phyloP scores from a whole-genome alignment of 306 rosid species.

The Vigna mungo region DNA sequence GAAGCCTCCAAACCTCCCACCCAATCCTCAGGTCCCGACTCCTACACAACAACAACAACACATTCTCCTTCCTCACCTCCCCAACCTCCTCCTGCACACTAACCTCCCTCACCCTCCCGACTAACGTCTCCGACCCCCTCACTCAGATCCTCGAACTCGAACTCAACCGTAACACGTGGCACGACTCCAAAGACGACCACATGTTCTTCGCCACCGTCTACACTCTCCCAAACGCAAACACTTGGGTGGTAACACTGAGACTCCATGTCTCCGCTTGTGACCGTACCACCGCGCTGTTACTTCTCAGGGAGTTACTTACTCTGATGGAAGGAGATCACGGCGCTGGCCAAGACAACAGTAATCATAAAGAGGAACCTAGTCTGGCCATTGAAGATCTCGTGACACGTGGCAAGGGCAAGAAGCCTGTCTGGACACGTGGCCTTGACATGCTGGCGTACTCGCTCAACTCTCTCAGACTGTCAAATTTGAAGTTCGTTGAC shows the following conservation, averaged over 20 bases:
- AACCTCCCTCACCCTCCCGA: background rate
- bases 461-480: constrained; percentile 45
- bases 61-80: constrained; percentile 38
- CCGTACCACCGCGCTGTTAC: constrained; percentile 58
- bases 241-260: constrained; percentile 50
- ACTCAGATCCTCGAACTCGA: constrained; percentile 59
- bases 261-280: constrained; percentile 65
- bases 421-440: constrained; percentile 53
- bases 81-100: constrained; percentile 25
- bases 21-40: constrained; percentile 56
- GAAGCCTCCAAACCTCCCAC: constrained; percentile 57
- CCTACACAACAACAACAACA: background rate
- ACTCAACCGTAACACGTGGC: constrained; percentile 57
- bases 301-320: constrained; percentile 51
- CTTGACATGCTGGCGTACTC: constrained; percentile 61
- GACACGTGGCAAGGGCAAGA: constrained; percentile 47
- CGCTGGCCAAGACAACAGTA: too few relatives aligned
- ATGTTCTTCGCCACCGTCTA: constrained; percentile 53
- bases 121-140: constrained; percentile 43
- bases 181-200: background rate
- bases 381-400: constrained; percentile 60
- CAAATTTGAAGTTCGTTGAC: constrained; percentile 61
- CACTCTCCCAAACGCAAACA: background rate
- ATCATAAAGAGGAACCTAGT: background rate
- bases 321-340: constrained; percentile 25